phyloP scores from a whole-genome alignment of 345 rosid genomes.

The sweet orange (Citrus sinensis) region DNA sequence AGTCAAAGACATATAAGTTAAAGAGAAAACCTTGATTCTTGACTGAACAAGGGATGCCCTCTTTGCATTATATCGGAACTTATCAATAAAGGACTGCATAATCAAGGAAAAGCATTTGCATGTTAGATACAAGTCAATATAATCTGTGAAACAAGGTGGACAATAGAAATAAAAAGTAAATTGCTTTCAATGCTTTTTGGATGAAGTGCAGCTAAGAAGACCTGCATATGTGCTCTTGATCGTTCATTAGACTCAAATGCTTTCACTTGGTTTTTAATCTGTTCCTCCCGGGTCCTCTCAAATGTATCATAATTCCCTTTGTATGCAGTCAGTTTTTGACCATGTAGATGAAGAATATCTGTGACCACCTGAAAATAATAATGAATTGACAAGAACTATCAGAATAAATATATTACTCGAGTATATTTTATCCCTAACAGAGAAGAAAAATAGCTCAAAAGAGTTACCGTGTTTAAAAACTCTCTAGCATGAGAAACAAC shows the following conservation, averaged over 20 bases:
- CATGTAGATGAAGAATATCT: constrained; percentile 86
- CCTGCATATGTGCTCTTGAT: constrained; percentile 96
- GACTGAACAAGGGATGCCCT: constrained; percentile 99
- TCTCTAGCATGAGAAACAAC: constrained; percentile 99
- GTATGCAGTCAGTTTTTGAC: constrained; percentile 72
- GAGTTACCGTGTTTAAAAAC: constrained; percentile 85
- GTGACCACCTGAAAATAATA: constrained; percentile 78
- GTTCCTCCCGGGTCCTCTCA: constrained; percentile 86
- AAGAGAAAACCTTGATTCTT: constrained; percentile 76
- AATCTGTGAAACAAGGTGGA: constrained; percentile 7
- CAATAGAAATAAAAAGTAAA: not conserved
- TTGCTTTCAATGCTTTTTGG: not conserved
- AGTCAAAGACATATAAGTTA: constrained; percentile 7
- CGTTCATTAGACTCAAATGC: constrained; percentile 88
- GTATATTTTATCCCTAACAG: not conserved
- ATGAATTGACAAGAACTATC: not conserved
- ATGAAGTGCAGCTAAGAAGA: constrained; percentile 11
- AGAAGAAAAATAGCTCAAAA: constrained; percentile 8
- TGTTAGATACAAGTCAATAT: constrained; percentile 11
- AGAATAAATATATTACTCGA: not conserved
- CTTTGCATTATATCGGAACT: constrained; percentile 97
- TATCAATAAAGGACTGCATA: constrained; percentile 90
- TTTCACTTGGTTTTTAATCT: constrained; percentile 83
- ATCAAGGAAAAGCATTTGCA: constrained; percentile 3
- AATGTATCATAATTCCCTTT: constrained; percentile 89